Evolutionary conservation across 257 asterid genomes (phyloP), one percentile per base, ranked within the genome.

Genomic region (Rauvolfia tetraphylla): DNA sequence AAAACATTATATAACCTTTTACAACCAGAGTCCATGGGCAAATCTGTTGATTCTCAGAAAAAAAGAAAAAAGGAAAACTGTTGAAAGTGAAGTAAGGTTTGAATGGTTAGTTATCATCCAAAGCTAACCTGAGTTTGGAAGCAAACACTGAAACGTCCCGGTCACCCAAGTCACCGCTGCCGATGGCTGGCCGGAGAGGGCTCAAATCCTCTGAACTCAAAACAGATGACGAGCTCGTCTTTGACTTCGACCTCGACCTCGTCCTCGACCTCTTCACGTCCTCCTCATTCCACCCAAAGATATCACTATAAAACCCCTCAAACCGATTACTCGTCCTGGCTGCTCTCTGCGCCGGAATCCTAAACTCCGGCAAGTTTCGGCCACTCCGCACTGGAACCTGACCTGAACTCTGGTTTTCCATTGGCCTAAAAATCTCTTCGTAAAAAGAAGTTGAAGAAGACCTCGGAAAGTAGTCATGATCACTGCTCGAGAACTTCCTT

Each of bases 141-240:
- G 87, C 88, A 34, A 89, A 89, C 49, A 78, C 31, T 17, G 92
- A 79, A 69, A 90, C 88, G 70, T 88, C 89, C 22, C 87, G 86
- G 75, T 85, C 83, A 34, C 76, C 81, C 25, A 58, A 3, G 23
- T 46, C 68, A 20, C 78, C 78, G 39, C 41, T 57, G 36, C 81
- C 81, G 62, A 77, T 53, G 66, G 86, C 85, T 81, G 87, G 87
- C 33, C 88, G 91, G 81, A 88, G 90, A 75, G 95, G 97, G 80
- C 95, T 91, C 79, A 89, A 83, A 66, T 90, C 90, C 85, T 90
- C 97, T 75, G 96, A 89, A 81, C 95, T 91, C 67, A 89, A 79
- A 48, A 76, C 93, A 14, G 95, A 89, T 1, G 97, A 89, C 7
- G 97, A 88, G 78, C 91, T 87, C 15, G 91, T 77, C 82, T 89